Evolutionary conservation across 179 eudicot species (phyloP), one percentile per base, ranked within the genome.

Genomic region (Silene vulgaris): DNA sequence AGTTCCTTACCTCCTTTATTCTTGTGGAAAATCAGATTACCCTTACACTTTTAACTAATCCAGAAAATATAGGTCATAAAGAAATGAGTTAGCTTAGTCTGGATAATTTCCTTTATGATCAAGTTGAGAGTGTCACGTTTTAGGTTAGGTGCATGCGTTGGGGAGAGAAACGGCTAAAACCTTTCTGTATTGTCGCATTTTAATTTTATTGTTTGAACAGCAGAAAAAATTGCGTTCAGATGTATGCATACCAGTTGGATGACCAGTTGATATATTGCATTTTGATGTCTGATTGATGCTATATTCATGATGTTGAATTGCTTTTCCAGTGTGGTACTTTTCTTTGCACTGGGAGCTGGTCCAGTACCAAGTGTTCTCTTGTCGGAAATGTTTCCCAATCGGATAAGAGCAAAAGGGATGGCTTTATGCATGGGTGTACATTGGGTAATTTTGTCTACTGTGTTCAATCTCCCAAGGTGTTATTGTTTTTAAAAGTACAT

Each of bases 331-430:
- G 85, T 90, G 84, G 98, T 93, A 65, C 85, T 90, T 65, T 69
- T 88, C 71, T 93, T 91, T 85, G 69, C 98, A 63, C 78, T 93
- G 76, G 98, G 98, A 75, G 97, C 93, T 84, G 98, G 98, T 54
- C 98, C 98, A 6, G 93, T 93, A 29, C 98, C 98, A 59, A 82
- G 93, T 72, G 89, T 93, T 69, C 98, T 93, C 76, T 84, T 93
- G 61, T 88, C 98, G 71, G 98, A 93, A 77, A 88, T 91, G 77
- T 88, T 93, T 62, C 90, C 98, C 1, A 83, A 85, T 79, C 88
- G 90, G 26, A 91, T 93, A 64, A 85, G 98, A 76, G 98, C 98
- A 50, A 91, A 91, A 75, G 98, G 96, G 64, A 91, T 93, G 97
- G 98, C 97, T 72, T 30, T 90, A 74, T 86, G 98, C 86, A 85